phyloP scores from a whole-genome alignment of 345 rosid genomes.

The Noccaea caerulescens region DNA sequence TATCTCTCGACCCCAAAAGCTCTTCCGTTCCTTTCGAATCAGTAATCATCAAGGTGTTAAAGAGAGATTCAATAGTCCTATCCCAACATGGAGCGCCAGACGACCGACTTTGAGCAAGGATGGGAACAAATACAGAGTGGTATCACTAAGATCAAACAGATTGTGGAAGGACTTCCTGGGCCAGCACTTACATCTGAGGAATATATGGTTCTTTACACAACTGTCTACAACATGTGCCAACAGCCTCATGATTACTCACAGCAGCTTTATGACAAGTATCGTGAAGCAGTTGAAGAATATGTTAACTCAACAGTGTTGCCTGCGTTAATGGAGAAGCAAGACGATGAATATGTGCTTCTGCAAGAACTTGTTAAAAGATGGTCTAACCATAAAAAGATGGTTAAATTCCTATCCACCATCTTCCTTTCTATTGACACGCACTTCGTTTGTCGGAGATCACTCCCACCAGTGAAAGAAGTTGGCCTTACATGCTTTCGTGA shows the following conservation, averaged over 20 bases:
- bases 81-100: constrained; percentile 58
- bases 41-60: constrained; percentile 1
- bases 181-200: constrained; percentile 59
- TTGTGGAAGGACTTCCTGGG: constrained; percentile 66
- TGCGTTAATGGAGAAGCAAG: constrained; percentile 74
- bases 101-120: constrained; percentile 68
- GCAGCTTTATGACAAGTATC: constrained; percentile 79
- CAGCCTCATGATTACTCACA: constrained; percentile 79
- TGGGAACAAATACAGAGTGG: constrained; percentile 77
- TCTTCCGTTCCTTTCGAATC: constrained; percentile 26
- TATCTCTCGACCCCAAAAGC: constrained; percentile 18
- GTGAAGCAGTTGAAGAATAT: constrained; percentile 66
- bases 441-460: constrained; percentile 64
- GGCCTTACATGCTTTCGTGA: constrained; percentile 78
- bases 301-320: constrained; percentile 61
- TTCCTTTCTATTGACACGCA: constrained; percentile 76
- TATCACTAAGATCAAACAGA: constrained; percentile 62
- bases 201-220: constrained; percentile 82
- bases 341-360: constrained; percentile 69
- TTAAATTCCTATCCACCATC: background rate
- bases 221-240: constrained; percentile 74
- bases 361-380: constrained; percentile 79
- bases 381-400: constrained; percentile 63
- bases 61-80: background rate
- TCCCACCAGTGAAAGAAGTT: constrained; percentile 68